A percentile compares a stretch with the other conserved stretches of the same genome.
Evolutionary conservation across 2,329 filamentous ascomycete species (phyloP).

Genomic region (Curvularia hawaiiensis): DNA sequence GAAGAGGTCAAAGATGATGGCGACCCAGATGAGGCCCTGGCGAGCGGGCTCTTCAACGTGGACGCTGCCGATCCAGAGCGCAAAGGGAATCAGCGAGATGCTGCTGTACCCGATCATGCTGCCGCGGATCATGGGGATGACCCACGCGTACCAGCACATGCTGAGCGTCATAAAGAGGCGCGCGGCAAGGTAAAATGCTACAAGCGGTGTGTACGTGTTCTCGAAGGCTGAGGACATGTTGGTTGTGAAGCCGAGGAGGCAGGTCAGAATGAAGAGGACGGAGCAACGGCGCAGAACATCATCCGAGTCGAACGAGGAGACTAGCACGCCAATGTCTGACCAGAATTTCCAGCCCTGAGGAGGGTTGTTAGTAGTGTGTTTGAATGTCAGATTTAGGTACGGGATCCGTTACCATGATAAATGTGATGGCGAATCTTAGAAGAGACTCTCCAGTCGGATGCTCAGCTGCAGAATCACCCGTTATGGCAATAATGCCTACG

Average conservation of each 20-base stretch:
- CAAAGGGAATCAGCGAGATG: conserved; percentile 54
- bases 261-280: conserved; percentile 66
- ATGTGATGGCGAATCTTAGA: conserved; percentile 65
- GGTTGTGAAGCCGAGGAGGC: conserved; percentile 66
- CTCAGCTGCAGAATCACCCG: conserved; percentile 65
- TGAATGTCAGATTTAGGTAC: too few species aligned
- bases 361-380: too few species aligned
- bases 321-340: conserved; percentile 62
- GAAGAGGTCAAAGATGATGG: conserved; percentile 60
- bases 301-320: conserved; percentile 67
- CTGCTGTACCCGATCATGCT: conserved; percentile 59
- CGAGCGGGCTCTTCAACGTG: conserved; percentile 61
- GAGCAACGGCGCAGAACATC: conserved; percentile 64
- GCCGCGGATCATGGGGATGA: conserved; percentile 63
- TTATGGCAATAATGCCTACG: conserved; percentile 67
- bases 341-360: conserved; percentile 64
- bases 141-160: conserved; percentile 52
- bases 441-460: conserved; percentile 60
- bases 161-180: conserved; percentile 60
- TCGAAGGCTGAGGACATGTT: conserved; percentile 63
- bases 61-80: conserved; percentile 66
- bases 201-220: conserved; percentile 62
- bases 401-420: conserved; percentile 53
- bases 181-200: conserved; percentile 64
- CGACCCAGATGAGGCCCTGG: conserved; percentile 62